Conservation (phyloP, 345 rosid species). For the Kernera saxatilis region DNA sequence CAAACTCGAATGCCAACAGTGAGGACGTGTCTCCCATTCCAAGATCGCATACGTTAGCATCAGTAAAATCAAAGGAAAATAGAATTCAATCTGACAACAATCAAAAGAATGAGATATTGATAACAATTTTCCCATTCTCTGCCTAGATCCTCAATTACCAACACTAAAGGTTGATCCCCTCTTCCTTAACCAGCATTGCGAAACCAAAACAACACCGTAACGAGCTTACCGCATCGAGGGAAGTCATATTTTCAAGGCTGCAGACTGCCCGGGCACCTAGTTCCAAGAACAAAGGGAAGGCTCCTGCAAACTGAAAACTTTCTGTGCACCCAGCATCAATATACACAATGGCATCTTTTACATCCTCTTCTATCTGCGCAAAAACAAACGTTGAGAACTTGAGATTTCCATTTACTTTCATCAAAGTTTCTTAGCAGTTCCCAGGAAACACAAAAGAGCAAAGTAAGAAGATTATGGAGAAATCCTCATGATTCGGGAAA, state of each 20-base stretch:
- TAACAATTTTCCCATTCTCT: background rate
- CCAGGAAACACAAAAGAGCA: background rate
- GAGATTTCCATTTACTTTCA: background rate
- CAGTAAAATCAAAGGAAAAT: background rate
- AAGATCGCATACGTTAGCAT: background rate
- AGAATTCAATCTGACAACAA: background rate
- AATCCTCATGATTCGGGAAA: background rate
- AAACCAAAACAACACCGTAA: background rate
- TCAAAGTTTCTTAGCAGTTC: background rate
- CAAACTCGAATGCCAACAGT: background rate
- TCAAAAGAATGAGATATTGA: background rate
- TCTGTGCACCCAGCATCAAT: conserved; percentile 94
- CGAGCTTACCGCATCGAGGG: conserved; percentile 69
- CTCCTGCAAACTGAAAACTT: conserved; percentile 84
- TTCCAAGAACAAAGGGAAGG: conserved; percentile 64
- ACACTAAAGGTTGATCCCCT: background rate
- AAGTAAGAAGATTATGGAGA: background rate
- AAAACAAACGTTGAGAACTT: background rate
- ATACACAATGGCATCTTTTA: conserved; percentile 63
- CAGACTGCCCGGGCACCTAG: conserved; percentile 73
- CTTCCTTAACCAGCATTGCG: background rate
- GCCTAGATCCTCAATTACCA: background rate
- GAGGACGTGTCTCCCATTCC: too few species aligned
- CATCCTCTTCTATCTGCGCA: conserved; percentile 60
- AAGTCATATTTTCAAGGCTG: conserved; percentile 71